Conservation (phyloP, 805 yeast species). For the Blastobotrys attinorum region DNA sequence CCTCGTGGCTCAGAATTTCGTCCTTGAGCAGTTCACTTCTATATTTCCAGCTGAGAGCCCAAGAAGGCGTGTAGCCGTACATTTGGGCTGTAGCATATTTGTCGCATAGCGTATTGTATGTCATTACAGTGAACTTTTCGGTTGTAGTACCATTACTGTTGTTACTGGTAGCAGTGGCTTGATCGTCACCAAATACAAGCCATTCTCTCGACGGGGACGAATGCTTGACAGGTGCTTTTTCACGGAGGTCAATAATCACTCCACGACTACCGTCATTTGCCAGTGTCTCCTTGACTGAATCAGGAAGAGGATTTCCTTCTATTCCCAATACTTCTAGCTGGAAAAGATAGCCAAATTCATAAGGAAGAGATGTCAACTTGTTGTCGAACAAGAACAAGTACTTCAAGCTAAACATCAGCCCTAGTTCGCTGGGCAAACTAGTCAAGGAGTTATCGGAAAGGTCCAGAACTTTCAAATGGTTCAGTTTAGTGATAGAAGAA, state of each 20-base stretch:
- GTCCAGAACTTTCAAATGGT: conserved; percentile 74
- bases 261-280: conserved; percentile 82
- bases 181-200: conserved; percentile 64
- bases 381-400: conserved; percentile 86
- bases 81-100: conserved; percentile 87
- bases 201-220: conserved; percentile 75
- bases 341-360: conserved; percentile 75
- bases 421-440: conserved; percentile 76
- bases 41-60: conserved; percentile 95
- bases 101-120: conserved; percentile 90
- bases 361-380: conserved; percentile 65
- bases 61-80: conserved; percentile 91
- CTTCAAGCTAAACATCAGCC: conserved; percentile 69
- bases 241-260: conserved; percentile 72
- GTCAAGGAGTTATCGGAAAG: conserved; percentile 68
- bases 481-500: conserved; percentile 53
- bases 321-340: conserved; percentile 83
- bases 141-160: background rate
- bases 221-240: conserved; percentile 60
- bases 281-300: conserved; percentile 53
- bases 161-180: background rate
- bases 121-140: conserved; percentile 60
- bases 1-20: conserved; percentile 55
- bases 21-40: conserved; percentile 69
- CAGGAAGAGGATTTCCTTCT: conserved; percentile 84